Evolutionary conservation across 1,284 basidiomycete genomes (phyloP).

Genomic region (Tylopilus orsonianus): DNA sequence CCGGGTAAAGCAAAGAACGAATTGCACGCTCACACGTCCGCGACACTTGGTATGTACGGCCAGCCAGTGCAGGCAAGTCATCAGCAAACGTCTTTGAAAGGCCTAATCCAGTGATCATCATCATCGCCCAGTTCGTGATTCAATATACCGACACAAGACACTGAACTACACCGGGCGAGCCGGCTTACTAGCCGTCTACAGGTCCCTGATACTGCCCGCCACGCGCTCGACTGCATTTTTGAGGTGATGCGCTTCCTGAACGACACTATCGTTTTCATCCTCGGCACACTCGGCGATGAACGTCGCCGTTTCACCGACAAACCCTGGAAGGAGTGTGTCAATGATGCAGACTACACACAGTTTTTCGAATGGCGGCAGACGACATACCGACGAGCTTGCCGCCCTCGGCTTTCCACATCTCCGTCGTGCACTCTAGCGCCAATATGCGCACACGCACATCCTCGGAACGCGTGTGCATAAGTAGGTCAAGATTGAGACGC

Average conservation of each 20-base stretch:
- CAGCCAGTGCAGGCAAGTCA: too few species aligned
- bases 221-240: slow-evolving; percentile 68
- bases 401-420: slow-evolving; percentile 80
- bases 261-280: slow-evolving; percentile 79
- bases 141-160: too few species aligned
- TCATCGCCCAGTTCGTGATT: too few species aligned
- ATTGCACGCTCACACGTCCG: too few species aligned
- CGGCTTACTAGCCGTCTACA: too few species aligned
- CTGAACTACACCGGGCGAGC: too few species aligned
- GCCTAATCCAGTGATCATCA: too few species aligned
- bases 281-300: slow-evolving; percentile 82
- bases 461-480: slow-evolving; percentile 87
- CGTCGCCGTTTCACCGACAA: slow-evolving; percentile 75
- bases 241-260: slow-evolving; percentile 61
- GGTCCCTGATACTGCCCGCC: slow-evolving; percentile 61
- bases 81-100: too few species aligned
- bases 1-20: too few species aligned
- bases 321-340: slow-evolving; percentile 41
- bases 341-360: background rate
- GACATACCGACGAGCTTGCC: slow-evolving; percentile 65
- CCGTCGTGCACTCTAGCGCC: slow-evolving; percentile 68
- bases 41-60: too few species aligned
- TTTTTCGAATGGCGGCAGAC: background rate
- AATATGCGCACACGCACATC: slow-evolving; percentile 64
- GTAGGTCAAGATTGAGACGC: slow-evolving; percentile 76